A percentile compares a stretch with the other conserved stretches of the same genome.
phyloP scores from a whole-genome alignment of 495 filamentous ascomycete genomes.

The Aspergillus sclerotiicarbonarius region DNA sequence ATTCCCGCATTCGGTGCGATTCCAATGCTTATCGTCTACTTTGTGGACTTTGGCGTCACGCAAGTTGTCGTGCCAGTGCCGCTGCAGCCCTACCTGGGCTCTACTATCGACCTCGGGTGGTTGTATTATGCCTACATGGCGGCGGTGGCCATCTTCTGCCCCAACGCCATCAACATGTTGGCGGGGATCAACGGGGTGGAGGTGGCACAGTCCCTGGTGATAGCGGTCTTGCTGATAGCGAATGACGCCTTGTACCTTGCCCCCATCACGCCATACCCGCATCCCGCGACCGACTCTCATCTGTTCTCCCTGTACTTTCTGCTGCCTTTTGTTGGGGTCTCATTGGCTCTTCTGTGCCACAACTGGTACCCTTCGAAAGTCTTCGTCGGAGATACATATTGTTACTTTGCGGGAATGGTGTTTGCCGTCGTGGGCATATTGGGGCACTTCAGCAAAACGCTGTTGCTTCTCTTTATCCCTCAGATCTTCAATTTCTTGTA shows the following conservation, averaged over 20 bases:
- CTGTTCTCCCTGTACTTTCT: constrained; percentile 94
- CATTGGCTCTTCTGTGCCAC: constrained; percentile 78
- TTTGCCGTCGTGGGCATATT: constrained; percentile 96
- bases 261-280: constrained; percentile 68
- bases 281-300: constrained; percentile 94
- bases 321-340: constrained; percentile 90
- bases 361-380: constrained; percentile 97
- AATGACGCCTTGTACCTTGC: constrained; percentile 80
- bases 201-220: constrained; percentile 88
- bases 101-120: constrained; percentile 78
- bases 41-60: constrained; percentile 96
- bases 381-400: constrained; percentile 98
- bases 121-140: constrained; percentile 98
- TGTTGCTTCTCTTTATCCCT: constrained; percentile 85
- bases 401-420: constrained; percentile 98
- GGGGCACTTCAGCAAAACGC: constrained; percentile 96
- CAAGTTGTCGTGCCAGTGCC: constrained; percentile 85
- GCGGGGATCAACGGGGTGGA: constrained; percentile 98
- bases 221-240: constrained; percentile 75
- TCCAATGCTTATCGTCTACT: constrained; percentile 94
- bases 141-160: constrained; percentile 88
- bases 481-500: constrained; percentile 97
- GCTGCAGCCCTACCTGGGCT: constrained; percentile 77
- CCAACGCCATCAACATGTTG: constrained; percentile 98
- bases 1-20: constrained; percentile 94